These are phyloP conservation scores for Globisporangium nodosum DNA, from an alignment of 352 stramenopile genomes.

Conservation along the genomic window DNA sequence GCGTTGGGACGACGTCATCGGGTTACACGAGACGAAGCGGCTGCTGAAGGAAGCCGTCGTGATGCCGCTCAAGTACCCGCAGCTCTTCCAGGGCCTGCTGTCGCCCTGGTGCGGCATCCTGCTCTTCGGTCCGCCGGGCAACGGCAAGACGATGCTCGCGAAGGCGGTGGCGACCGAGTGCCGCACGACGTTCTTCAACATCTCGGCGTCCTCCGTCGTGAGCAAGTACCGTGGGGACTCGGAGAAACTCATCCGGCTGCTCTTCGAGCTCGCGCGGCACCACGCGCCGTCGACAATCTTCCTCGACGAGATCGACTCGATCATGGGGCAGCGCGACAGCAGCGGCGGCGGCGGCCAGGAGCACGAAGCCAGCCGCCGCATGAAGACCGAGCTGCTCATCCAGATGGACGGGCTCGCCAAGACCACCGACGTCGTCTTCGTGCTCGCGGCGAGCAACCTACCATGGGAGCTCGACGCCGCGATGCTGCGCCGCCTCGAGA, in stretches of 20 bases:
- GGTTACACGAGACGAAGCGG: slow-evolving; percentile 89
- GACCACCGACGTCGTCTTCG: slow-evolving; percentile 77
- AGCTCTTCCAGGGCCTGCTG: slow-evolving; percentile 92
- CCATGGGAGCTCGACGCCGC: slow-evolving; percentile 77
- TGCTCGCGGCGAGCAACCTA: slow-evolving; percentile 77
- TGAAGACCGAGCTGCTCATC: slow-evolving; percentile 87
- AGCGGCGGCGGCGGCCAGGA: slow-evolving; percentile 62
- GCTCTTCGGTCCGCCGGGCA: slow-evolving; percentile 80
- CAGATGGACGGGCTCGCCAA: slow-evolving; percentile 84
- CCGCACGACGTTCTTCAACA: slow-evolving; percentile 87
- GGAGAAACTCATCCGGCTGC: slow-evolving; percentile 82
- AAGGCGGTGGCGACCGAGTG: slow-evolving; percentile 84
- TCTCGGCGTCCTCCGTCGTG: slow-evolving; percentile 82
- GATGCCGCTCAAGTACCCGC: slow-evolving; percentile 92
- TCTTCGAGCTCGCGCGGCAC: slow-evolving; percentile 78
- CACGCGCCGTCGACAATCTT: slow-evolving; percentile 86
- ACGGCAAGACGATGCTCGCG: slow-evolving; percentile 87
- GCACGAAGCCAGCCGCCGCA: slow-evolving; percentile 78
- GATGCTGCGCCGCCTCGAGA: slow-evolving; percentile 80
- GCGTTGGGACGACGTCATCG: slow-evolving; percentile 87
- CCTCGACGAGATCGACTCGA: slow-evolving; percentile 85
- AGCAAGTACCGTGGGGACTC: slow-evolving; percentile 85
- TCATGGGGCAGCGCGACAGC: slow-evolving; percentile 84
- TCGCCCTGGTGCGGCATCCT: slow-evolving; percentile 89
- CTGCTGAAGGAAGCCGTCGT: slow-evolving; percentile 94